Conservation (phyloP, 805 yeast species). For the Groenewaldozyma salmanticensis region DNA sequence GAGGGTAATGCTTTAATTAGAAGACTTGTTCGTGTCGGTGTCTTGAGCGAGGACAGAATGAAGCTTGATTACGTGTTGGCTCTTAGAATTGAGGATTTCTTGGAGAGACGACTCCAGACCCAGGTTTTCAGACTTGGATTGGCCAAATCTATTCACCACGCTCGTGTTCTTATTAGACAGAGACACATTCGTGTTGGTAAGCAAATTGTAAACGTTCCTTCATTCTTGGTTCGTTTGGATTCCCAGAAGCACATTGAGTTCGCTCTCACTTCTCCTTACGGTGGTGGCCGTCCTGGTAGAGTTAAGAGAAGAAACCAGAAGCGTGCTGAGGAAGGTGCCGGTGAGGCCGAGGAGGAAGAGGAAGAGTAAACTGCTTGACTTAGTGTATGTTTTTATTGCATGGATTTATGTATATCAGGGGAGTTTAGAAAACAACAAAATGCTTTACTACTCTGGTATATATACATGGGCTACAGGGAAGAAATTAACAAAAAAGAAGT, state of each 20-base stretch:
- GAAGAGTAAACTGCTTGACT: slow-evolving; percentile 13
- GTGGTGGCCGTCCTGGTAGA: slow-evolving; percentile 99
- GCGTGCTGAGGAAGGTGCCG: slow-evolving; percentile 58
- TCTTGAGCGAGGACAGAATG: slow-evolving; percentile 98
- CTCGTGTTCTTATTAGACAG: slow-evolving; percentile 96
- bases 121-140: slow-evolving; percentile 99
- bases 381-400: not conserved
- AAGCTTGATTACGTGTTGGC: slow-evolving; percentile 99
- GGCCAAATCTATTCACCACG: slow-evolving; percentile 99
- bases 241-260: slow-evolving; percentile 99
- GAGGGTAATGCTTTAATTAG: slow-evolving; percentile 99
- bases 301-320: slow-evolving; percentile 88
- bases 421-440: not conserved
- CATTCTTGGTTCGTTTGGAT: slow-evolving; percentile 99
- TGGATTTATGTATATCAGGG: not conserved
- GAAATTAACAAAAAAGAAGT: no score
- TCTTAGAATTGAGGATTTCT: slow-evolving; percentile 95
- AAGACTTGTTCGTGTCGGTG: slow-evolving; percentile 99
- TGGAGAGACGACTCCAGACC: slow-evolving; percentile 99
- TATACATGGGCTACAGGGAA: no score
- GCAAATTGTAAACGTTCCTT: slow-evolving; percentile 97
- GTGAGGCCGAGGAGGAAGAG: slow-evolving; percentile 64
- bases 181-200: slow-evolving; percentile 99
- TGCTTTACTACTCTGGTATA: no score
- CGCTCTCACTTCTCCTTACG: slow-evolving; percentile 98